Base-by-base conservation (phyloP, 2,329 filamentous ascomycete species). In the Colletotrichum sp. region DNA sequence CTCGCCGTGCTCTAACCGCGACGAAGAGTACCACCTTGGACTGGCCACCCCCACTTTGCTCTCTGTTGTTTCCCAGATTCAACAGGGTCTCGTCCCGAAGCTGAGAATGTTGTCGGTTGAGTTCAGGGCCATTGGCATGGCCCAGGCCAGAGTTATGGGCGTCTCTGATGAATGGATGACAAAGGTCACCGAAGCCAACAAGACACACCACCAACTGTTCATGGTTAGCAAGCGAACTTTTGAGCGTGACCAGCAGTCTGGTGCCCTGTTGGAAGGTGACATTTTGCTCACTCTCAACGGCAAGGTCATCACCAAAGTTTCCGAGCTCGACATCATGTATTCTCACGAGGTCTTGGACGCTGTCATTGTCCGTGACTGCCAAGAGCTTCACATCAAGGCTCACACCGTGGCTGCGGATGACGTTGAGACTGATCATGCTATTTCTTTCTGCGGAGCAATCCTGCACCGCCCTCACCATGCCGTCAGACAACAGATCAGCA, bases 321-420 rank as follows among this genome's bases (percentile, higher is more conserved):
- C 94, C 0, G 96, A 99, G 84, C 91, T 99, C 58, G 97, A 99
- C 83, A 90, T 98, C 79, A 98, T 98, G 97, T 99, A 99, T 86
- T 93, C 94, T 79, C 92, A 97, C 81, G 93, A 96, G 75, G 84
- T 91, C 36, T 91, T 99, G 3, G 94, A 97, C 79, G 96, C 96
- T 4, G 90, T 96, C 73, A 94, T 99, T 78, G 93, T 99, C 28
- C 94, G 97, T 61, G 94, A 96, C 82, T 95, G 95, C 78, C 85
- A 96, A 80, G 94, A 98, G 86, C 88, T 98, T 81, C 87, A 87
- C 15, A 88, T 98, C 76, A 91, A 93, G 80, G 91, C 98, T 22
- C 93, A 94, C 0, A 99, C 97, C 0, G 95, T 98, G 1, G 91
- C 95, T 0, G 97, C 96, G 0, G 93, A 96, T 80, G 95, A 98